Evolutionary conservation across 176 grass and related monocot species (phyloP).

Genomic region (Triticum aestivum): DNA sequence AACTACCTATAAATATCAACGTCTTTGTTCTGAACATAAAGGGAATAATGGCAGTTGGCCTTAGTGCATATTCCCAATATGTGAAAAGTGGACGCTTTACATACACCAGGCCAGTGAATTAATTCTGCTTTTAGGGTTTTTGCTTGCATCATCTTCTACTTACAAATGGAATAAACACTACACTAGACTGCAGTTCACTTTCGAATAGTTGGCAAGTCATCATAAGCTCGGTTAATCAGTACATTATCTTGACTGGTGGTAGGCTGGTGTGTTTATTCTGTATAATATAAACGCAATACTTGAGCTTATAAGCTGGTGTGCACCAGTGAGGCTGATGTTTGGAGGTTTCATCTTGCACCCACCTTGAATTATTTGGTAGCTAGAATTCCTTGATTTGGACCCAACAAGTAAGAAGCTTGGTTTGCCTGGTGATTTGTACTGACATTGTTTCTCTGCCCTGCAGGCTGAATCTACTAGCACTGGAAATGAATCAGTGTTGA

Average conservation of each 20-base stretch:
- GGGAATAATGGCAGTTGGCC: background rate
- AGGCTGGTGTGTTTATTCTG: background rate
- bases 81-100: background rate
- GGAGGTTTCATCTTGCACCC: too few species aligned
- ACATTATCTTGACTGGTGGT: background rate
- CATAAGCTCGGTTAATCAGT: background rate
- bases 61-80: background rate
- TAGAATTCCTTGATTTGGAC: background rate
- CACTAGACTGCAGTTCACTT: background rate
- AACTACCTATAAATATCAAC: background rate
- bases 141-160: background rate
- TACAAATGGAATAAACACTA: background rate
- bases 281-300: background rate
- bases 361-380: background rate
- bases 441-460: background rate
- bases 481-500: too few species aligned
- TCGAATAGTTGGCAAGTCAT: background rate
- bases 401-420: background rate
- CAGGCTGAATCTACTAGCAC: conserved; percentile 63
- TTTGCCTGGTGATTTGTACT: background rate
- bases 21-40: background rate
- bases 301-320: too few species aligned
- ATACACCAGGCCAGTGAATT: background rate
- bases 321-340: background rate
- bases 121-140: background rate